Evolutionary conservation across 345 rosid genomes (phyloP), one percentile per base, ranked within the genome.

Genomic region (thale cress (Arabidopsis thaliana)): DNA sequence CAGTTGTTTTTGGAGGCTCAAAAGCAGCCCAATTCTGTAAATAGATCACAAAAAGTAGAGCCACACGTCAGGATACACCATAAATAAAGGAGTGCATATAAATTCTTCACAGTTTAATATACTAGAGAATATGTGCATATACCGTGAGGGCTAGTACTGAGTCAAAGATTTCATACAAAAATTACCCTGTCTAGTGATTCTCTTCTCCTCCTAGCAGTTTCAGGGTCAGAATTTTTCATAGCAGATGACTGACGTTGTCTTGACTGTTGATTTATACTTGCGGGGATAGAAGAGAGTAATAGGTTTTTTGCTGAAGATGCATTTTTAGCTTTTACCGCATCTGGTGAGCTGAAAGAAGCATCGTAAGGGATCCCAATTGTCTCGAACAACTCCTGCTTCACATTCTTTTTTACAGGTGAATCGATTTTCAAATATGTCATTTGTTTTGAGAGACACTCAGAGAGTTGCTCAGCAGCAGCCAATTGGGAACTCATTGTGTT

Each of bases 1-100:
- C 90, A 64, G 91, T 95, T 75, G 99, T 95, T 78, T 88, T 95
- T 48, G 96, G 83, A 61, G 99, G 98, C 82, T 87, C 91, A 82
- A 87, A 95, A 75, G 84, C 87, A 62, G 89, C 87, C 97, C 88
- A 89, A 76, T 89, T 88, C 99, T 95, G 87, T 64, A 83, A 60
- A 42, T 63, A 69, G 65, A 45, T 71, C 71, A 77, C 41, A 40
- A 44, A 16, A 61, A 24, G 44, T 61, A 52, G 51, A 59, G 65
- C 22, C 25, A 51, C 25, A 59, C 36, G 16, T 78, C 49, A 77
- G 14, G 56, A 49, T 72, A 20, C 24, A 40, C 8, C 20, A 8
- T 23, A 32, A 37, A 14, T 57, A 58, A 71, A 42, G 58, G 30
- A 48, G 53, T 23, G 62, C 63, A 59, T 14, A 33, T n/a, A 58